Percentiles rank a stretch among this genome's conserved stretches.
These are phyloP conservation scores for Solanum ahanhuiri DNA, from an alignment of 257 asterid species.

Conservation along the genomic window DNA sequence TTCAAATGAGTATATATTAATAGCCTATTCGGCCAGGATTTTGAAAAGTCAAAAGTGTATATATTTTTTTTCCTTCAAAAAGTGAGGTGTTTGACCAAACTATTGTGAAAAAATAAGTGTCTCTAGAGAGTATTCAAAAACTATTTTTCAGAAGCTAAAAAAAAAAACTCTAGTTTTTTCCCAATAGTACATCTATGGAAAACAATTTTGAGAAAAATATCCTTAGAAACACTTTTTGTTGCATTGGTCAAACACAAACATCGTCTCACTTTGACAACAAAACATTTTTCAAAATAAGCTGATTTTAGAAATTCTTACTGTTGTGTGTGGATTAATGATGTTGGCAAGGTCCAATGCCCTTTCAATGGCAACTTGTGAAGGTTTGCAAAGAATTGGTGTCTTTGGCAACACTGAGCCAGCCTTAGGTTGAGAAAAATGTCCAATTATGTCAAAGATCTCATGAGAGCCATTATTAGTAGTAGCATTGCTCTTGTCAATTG, in stretches of 20 bases:
- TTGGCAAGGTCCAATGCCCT: conserved; percentile 62
- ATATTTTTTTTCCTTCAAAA: neutral
- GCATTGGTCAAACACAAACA: neutral
- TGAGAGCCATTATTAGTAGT: neutral
- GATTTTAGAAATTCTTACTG: conserved; percentile 33
- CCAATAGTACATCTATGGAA: no score
- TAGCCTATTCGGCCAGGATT: neutral
- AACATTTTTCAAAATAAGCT: neutral
- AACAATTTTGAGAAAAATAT: no score
- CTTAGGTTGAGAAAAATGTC: conserved; percentile 56
- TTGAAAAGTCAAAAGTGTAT: neutral
- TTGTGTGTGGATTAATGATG: conserved; percentile 56
- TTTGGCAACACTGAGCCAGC: conserved; percentile 44
- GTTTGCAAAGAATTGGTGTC: conserved; percentile 83
- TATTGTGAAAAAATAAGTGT: neutral
- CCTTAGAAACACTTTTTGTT: neutral
- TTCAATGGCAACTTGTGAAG: conserved; percentile 69
- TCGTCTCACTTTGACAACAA: neutral
- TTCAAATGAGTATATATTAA: neutral
- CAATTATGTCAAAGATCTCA: conserved; percentile 64
- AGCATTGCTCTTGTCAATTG: conserved; percentile 37
- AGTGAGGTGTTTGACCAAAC: neutral
- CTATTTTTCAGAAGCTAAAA: neutral
- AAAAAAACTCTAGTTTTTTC: neutral
- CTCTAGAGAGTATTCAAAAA: neutral